Conservation (phyloP, 192 early-diverging fungal species). For the Coemansia sp. region DNA sequence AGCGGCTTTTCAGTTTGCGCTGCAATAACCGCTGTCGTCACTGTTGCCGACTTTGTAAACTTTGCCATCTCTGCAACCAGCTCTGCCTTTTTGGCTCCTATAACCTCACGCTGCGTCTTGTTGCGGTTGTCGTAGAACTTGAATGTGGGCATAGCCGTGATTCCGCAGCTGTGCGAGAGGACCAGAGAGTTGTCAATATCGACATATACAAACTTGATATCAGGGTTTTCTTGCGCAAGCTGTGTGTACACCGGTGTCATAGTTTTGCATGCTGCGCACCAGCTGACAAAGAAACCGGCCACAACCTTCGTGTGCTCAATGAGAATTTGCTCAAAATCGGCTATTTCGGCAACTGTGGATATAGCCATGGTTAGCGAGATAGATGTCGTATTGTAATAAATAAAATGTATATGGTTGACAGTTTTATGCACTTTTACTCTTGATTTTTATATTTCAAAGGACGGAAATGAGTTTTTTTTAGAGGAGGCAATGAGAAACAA, state of each 20-base stretch:
- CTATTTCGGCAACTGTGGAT: background rate
- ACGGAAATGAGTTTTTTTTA: too few species aligned
- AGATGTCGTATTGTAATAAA: too few species aligned
- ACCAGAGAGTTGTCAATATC: constrained; percentile 72
- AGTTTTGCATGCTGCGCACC: constrained; percentile 87
- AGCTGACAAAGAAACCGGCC: constrained; percentile 73
- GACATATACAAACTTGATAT: constrained; percentile 74
- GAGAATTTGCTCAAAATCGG: constrained; percentile 19
- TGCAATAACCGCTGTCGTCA: constrained; percentile 25
- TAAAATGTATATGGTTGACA: too few species aligned
- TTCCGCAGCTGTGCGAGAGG: constrained; percentile 30
- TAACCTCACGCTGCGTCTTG: constrained; percentile 57
- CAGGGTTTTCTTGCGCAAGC: constrained; percentile 55
- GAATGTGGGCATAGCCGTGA: constrained; percentile 78
- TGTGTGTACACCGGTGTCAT: constrained; percentile 65
- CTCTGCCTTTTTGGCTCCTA: constrained; percentile 49
- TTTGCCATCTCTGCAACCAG: background rate
- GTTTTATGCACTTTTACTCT: too few species aligned
- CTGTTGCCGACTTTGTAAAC: background rate
- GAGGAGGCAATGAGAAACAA: too few species aligned
- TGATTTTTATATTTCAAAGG: too few species aligned
- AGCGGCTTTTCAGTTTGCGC: too few species aligned
- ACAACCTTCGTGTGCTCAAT: constrained; percentile 54
- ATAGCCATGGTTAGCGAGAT: too few species aligned
- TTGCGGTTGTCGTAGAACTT: constrained; percentile 65